phyloP scores from a whole-genome alignment of 2,329 filamentous ascomycete genomes.

The Exserohilum rostratum region DNA sequence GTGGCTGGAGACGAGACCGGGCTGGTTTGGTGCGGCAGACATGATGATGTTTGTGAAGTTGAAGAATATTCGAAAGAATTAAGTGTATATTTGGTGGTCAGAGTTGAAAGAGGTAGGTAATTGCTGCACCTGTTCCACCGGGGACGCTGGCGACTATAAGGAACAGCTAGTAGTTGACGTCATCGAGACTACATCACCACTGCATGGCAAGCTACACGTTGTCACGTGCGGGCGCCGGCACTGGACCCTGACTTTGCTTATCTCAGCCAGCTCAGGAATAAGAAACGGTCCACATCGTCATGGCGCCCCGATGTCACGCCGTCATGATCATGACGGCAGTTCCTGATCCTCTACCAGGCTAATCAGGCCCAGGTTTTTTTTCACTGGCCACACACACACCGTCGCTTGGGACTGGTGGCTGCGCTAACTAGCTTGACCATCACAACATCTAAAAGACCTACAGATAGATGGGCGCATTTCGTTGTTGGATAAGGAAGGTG shows the following conservation, averaged over 20 bases:
- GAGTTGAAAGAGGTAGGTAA: background rate
- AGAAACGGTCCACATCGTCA: too few relatives aligned
- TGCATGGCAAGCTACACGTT: conserved; percentile 6
- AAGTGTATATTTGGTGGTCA: background rate
- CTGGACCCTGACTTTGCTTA: background rate
- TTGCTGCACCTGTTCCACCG: background rate
- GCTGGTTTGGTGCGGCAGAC: conserved; percentile 49
- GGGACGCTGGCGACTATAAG: conserved; percentile 5
- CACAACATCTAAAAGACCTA: background rate
- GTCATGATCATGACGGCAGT: too few relatives aligned
- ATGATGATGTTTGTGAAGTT: conserved; percentile 13
- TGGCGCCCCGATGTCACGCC: too few relatives aligned
- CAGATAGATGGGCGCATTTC: background rate
- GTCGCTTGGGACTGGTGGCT: background rate
- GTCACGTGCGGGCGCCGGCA: conserved; percentile 3
- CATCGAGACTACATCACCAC: conserved; percentile 9
- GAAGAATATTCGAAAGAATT: background rate
- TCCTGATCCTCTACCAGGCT: too few relatives aligned
- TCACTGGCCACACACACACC: too few relatives aligned
- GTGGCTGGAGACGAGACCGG: conserved; percentile 68
- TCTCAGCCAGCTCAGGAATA: background rate
- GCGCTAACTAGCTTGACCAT: background rate
- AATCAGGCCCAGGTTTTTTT: too few relatives aligned
- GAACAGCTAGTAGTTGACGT: conserved; percentile 10
- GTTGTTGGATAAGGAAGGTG: background rate